Evolutionary conservation across 805 yeast genomes (phyloP).

Genomic region (Metschnikowia rubicola): DNA sequence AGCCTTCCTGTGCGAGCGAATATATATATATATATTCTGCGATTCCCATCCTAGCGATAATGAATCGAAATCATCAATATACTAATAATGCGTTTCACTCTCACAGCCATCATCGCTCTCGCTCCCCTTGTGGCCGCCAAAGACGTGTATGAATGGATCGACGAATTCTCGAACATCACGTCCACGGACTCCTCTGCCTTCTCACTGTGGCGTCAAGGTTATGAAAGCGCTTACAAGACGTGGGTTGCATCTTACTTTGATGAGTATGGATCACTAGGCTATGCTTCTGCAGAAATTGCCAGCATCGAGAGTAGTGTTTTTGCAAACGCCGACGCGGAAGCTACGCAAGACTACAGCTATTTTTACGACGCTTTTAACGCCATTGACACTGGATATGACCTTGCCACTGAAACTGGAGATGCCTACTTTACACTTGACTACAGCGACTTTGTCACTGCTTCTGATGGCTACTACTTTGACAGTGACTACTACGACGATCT

Average conservation of each 20-base stretch:
- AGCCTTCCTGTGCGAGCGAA: no score
- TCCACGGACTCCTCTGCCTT: background rate
- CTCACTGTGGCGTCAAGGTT: background rate
- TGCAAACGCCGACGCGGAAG: no score
- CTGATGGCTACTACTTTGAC: no score
- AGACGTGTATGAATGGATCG: background rate
- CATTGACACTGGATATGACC: no score
- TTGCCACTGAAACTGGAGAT: no score
- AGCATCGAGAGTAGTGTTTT: background rate
- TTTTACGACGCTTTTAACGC: no score
- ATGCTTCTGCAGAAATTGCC: background rate
- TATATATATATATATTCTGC: no score
- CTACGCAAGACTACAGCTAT: no score
- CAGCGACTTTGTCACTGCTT: no score
- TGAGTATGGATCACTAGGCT: background rate
- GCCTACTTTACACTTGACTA: no score
- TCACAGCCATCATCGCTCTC: background rate
- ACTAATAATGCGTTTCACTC: background rate
- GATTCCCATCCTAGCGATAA: no score
- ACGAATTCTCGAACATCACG: background rate
- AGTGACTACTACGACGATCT: no score
- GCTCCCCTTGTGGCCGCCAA: conserved; percentile 1
- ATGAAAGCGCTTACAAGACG: conserved; percentile 1
- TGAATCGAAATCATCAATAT: background rate
- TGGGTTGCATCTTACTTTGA: background rate